Conservation (phyloP, 139 green algal genomes). For the Yamagishiella unicocca region DNA sequence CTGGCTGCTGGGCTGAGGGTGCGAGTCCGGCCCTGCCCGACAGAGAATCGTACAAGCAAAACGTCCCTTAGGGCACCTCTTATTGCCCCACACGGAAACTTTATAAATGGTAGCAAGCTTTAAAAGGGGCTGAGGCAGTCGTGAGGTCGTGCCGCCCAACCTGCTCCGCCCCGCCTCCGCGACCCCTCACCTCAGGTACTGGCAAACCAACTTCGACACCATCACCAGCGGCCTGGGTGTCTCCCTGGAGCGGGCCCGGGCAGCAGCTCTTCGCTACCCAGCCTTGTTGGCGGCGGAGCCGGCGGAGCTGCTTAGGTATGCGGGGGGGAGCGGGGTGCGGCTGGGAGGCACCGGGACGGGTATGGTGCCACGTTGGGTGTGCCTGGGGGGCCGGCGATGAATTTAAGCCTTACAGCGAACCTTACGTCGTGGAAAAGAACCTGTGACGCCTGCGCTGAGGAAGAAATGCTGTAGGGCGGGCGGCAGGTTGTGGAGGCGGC, state of each 20-base stretch:
- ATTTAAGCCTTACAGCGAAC: no score
- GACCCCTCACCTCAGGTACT: slow-evolving; percentile 21
- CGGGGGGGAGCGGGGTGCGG: neutral
- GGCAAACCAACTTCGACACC: slow-evolving; percentile 51
- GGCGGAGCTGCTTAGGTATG: neutral
- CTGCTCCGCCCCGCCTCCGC: neutral
- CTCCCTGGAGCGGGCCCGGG: neutral
- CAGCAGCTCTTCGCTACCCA: neutral
- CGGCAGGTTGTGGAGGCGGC: neutral
- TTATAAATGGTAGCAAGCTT: neutral
- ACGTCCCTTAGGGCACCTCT: neutral
- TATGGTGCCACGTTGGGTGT: no score
- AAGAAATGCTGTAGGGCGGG: neutral
- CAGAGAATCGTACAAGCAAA: neutral
- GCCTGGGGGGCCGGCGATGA: no score
- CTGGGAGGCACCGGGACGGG: neutral
- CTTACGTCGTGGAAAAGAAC: no score
- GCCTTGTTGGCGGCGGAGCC: slow-evolving; percentile 9
- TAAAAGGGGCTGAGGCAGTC: no score
- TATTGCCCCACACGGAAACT: neutral
- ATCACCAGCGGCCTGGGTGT: slow-evolving; percentile 19
- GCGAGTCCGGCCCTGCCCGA: neutral
- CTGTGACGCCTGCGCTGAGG: no score
- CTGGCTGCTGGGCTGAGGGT: neutral
- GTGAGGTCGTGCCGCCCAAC: no score